Evolutionary conservation across 1,284 basidiomycete species (phyloP).

Genomic region (Leccinum fuscescens): DNA sequence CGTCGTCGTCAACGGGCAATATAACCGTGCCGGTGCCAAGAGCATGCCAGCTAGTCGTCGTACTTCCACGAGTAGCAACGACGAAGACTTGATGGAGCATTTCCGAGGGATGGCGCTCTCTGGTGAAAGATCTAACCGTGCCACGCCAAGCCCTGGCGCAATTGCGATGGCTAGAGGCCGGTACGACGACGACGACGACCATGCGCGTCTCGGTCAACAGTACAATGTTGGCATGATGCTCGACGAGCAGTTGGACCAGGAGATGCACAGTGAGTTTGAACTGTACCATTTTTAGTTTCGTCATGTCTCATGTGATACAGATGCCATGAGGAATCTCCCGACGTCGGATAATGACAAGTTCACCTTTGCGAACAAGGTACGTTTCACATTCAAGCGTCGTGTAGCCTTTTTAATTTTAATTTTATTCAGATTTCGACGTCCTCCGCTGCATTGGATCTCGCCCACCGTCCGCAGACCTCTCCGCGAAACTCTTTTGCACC

Average conservation of each 20-base stretch:
- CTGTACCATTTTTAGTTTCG: conserved; percentile 6
- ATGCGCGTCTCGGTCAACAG: conserved; percentile 51
- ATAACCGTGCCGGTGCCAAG: conserved; percentile 71
- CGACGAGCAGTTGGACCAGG: conserved; percentile 86
- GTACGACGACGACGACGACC: conserved; percentile 54
- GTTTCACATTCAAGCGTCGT: conserved; percentile 19
- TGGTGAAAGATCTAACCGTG: conserved; percentile 54
- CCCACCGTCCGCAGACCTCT: conserved; percentile 82
- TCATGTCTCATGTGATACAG: conserved; percentile 41
- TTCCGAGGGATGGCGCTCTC: conserved; percentile 65
- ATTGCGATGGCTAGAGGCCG: conserved; percentile 48
- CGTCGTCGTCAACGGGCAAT: conserved; percentile 45
- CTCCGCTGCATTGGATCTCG: conserved; percentile 90
- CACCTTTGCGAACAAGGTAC: conserved; percentile 66
- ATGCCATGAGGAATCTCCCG: conserved; percentile 88
- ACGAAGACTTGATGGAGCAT: conserved; percentile 75
- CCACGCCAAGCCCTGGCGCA: conserved; percentile 50
- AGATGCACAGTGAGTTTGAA: conserved; percentile 76
- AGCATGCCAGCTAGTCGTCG: conserved; percentile 87
- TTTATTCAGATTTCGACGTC: conserved; percentile 74
- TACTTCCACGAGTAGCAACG: conserved; percentile 75
- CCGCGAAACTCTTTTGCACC: conserved; percentile 59
- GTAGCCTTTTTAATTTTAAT: conserved; percentile 1
- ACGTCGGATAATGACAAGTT: conserved; percentile 92
- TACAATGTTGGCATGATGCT: conserved; percentile 85